These are phyloP conservation scores for Knufia fluminis DNA, from an alignment of 2,329 filamentous ascomycete species.

Conservation along the genomic window DNA sequence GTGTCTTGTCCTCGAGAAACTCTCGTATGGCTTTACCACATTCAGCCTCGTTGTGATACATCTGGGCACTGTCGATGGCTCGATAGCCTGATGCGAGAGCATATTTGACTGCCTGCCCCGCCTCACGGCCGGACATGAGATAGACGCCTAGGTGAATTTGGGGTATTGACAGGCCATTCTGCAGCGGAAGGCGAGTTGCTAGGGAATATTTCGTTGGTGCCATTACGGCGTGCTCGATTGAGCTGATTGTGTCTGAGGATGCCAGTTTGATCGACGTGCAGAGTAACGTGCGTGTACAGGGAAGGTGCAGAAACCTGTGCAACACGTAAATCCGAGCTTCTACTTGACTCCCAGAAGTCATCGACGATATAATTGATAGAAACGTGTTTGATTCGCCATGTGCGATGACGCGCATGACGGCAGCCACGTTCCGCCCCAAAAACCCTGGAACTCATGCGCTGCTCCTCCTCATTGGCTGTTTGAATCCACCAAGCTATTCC, in stretches of 20 bases:
- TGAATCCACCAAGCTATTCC: too few species aligned
- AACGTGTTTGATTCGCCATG: too few species aligned
- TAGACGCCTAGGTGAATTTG: slow-evolving; percentile 67
- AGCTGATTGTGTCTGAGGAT: neutral
- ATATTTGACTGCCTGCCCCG: slow-evolving; percentile 47
- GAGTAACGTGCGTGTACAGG: too few species aligned
- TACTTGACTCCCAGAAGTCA: too few species aligned
- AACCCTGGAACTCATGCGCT: too few species aligned
- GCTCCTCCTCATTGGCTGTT: too few species aligned
- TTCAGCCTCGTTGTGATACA: slow-evolving; percentile 63
- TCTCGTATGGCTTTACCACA: slow-evolving; percentile 56
- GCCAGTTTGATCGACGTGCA: too few species aligned
- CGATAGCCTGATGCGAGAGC: slow-evolving; percentile 40
- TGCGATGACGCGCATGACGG: too few species aligned
- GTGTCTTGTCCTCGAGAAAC: slow-evolving; percentile 40
- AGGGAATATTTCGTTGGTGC: slow-evolving; percentile 19
- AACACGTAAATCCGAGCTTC: too few species aligned
- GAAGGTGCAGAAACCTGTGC: too few species aligned
- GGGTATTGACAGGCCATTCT: slow-evolving; percentile 58
- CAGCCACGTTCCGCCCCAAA: too few species aligned
- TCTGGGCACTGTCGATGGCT: slow-evolving; percentile 50
- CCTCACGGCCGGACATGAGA: slow-evolving; percentile 56
- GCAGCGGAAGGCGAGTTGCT: slow-evolving; percentile 37
- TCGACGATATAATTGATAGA: too few species aligned
- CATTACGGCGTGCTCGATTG: slow-evolving; percentile 10